phyloP scores from a whole-genome alignment of 768 basidiomycete species.

The Phylloporus sp. region DNA sequence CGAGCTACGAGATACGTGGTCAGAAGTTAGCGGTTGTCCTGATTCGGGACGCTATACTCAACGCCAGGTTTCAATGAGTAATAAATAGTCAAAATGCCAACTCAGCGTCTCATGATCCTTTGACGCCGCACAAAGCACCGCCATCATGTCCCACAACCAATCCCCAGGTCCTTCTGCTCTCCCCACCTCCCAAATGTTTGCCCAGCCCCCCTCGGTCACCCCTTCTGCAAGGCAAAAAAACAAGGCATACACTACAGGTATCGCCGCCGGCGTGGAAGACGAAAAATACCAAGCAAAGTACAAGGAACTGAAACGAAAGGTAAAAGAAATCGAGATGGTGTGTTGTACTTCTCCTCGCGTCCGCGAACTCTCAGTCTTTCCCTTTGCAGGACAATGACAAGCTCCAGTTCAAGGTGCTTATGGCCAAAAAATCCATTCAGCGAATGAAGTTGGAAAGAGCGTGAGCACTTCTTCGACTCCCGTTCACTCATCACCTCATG shows the following conservation, averaged over 20 bases:
- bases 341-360: conserved; percentile 27
- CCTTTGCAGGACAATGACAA: conserved; percentile 77
- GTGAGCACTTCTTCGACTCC: conserved; percentile 45
- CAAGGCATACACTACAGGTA: conserved; percentile 50
- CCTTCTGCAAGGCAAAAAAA: conserved; percentile 43
- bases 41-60: conserved; percentile 26
- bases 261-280: conserved; percentile 77
- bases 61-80: conserved; percentile 28
- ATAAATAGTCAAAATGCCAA: conserved; percentile 27
- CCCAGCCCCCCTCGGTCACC: conserved; percentile 25
- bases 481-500: conserved; percentile 25
- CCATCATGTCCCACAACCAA: conserved; percentile 65
- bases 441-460: conserved; percentile 85
- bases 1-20: conserved; percentile 10
- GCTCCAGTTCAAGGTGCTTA: conserved; percentile 72
- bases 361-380: conserved; percentile 5
- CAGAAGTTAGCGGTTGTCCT: conserved; percentile 9
- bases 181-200: conserved; percentile 35
- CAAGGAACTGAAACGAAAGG: conserved; percentile 82
- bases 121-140: conserved; percentile 30
- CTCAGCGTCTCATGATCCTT: conserved; percentile 30
- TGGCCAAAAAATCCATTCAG: conserved; percentile 78
- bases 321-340: conserved; percentile 80
- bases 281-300: conserved; percentile 85
- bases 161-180: conserved; percentile 49